Percentiles rank a stretch among this genome's conserved stretches.
Evolutionary conservation across 768 basidiomycete species (phyloP).

Genomic region (Boletus tylopilopsis): DNA sequence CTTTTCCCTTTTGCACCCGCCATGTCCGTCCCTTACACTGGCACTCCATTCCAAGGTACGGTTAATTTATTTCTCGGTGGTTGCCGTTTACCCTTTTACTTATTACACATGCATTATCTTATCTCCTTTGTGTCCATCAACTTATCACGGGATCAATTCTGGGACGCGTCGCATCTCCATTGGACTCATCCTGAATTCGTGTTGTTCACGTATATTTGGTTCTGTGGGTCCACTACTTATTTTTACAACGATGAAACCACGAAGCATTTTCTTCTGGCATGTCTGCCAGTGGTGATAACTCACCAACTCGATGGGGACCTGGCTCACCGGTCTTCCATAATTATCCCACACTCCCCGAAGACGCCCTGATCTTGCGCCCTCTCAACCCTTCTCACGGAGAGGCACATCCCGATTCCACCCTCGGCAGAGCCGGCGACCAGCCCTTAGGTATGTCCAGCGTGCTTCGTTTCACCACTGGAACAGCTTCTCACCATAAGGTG

Average conservation of each 20-base stretch:
- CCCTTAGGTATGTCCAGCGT: constrained; percentile 8
- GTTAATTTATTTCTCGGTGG: constrained; percentile 6
- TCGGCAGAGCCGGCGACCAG: constrained; percentile 13
- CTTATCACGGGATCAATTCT: constrained; percentile 8
- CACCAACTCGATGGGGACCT: constrained; percentile 13
- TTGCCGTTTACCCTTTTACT: constrained; percentile 13
- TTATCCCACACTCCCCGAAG: constrained; percentile 13
- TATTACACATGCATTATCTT: constrained; percentile 22
- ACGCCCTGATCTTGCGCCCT: constrained; percentile 8
- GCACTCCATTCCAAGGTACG: constrained; percentile 11
- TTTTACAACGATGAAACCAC: constrained; percentile 27
- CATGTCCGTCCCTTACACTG: no score
- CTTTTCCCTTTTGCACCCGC: neutral
- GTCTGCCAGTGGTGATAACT: constrained; percentile 15
- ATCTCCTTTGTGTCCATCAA: constrained; percentile 9
- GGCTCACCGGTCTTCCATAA: constrained; percentile 4
- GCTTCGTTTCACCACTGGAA: constrained; percentile 10
- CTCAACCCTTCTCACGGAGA: constrained; percentile 16
- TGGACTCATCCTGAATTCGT: neutral
- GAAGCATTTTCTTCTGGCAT: constrained; percentile 14
- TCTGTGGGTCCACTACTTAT: constrained; percentile 32
- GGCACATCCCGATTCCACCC: constrained; percentile 10
- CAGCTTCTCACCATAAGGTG: constrained; percentile 11
- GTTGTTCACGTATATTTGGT: constrained; percentile 32
- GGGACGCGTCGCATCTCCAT: no score